Evolutionary conservation across 306 rosid species (phyloP).

Genomic region (Macrotyloma uniflorum): DNA sequence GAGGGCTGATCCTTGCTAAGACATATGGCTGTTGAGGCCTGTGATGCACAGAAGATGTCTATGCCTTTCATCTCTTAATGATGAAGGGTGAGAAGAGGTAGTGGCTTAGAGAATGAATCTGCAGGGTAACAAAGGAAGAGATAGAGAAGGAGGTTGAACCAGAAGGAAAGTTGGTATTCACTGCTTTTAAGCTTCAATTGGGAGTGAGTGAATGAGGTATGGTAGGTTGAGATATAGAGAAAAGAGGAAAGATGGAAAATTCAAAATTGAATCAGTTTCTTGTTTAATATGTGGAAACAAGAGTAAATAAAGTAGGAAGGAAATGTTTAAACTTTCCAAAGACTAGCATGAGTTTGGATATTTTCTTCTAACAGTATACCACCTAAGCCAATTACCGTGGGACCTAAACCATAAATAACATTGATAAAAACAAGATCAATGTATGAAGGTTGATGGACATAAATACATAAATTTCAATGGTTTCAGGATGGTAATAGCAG

Average conservation of each 20-base stretch:
- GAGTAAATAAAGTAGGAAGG: background rate
- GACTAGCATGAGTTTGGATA: background rate
- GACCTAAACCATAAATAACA: slow-evolving; percentile 20
- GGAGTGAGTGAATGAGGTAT: background rate
- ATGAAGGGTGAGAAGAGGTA: slow-evolving; percentile 5
- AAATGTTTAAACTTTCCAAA: slow-evolving; percentile 43
- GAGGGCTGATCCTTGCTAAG: slow-evolving; percentile 66
- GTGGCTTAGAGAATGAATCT: slow-evolving; percentile 55
- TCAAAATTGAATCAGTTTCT: slow-evolving; percentile 6
- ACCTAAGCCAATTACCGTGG: slow-evolving; percentile 9
- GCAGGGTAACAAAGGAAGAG: slow-evolving; percentile 32
- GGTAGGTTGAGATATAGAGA: slow-evolving; percentile 32
- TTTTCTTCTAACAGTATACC: background rate
- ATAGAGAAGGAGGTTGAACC: slow-evolving; percentile 12
- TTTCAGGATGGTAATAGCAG: background rate
- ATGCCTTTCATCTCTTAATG: slow-evolving; percentile 66
- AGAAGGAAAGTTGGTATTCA: slow-evolving; percentile 1
- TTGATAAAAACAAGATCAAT: background rate
- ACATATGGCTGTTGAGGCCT: slow-evolving; percentile 85
- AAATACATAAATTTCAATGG: background rate
- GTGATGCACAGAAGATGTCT: slow-evolving; percentile 77
- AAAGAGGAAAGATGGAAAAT: slow-evolving; percentile 31
- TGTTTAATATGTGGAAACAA: background rate
- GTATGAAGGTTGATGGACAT: background rate
- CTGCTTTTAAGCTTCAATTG: slow-evolving; percentile 51